Evolutionary conservation across 1,284 basidiomycete genomes (phyloP).

Genomic region (Somion occarium): DNA sequence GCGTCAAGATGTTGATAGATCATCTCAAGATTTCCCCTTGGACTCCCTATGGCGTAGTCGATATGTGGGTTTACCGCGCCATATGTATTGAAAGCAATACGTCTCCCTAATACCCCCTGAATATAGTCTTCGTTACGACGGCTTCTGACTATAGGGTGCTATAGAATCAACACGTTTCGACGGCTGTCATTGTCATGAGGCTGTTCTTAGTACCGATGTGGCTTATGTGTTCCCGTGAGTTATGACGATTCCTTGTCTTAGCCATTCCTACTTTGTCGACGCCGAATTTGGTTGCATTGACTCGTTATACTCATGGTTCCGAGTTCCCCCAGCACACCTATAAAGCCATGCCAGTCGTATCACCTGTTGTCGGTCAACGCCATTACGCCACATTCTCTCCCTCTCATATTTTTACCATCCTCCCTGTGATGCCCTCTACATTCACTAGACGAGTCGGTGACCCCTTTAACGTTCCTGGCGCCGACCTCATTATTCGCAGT

Average conservation of each 20-base stretch:
- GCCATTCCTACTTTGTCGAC: neutral
- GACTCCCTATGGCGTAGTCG: neutral
- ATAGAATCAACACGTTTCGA: neutral
- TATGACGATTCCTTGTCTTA: neutral
- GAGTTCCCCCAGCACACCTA: neutral
- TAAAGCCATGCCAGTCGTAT: neutral
- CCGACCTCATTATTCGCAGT: neutral
- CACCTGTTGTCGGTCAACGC: neutral
- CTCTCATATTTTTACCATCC: neutral
- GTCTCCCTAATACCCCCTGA: neutral
- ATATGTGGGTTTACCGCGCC: neutral
- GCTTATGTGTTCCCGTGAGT: neutral
- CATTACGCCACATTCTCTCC: neutral
- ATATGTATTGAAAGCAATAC: neutral
- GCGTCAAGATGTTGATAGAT: neutral
- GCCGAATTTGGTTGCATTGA: neutral
- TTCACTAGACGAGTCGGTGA: neutral
- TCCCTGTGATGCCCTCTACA: neutral
- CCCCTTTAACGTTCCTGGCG: neutral
- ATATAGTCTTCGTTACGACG: neutral
- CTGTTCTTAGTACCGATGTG: neutral
- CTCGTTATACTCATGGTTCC: neutral
- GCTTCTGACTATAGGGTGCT: neutral
- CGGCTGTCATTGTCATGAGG: neutral
- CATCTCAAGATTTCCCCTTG: neutral